Conservation (phyloP, 2,329 filamentous ascomycete genomes). For the Aspergillus awamori region DNA sequence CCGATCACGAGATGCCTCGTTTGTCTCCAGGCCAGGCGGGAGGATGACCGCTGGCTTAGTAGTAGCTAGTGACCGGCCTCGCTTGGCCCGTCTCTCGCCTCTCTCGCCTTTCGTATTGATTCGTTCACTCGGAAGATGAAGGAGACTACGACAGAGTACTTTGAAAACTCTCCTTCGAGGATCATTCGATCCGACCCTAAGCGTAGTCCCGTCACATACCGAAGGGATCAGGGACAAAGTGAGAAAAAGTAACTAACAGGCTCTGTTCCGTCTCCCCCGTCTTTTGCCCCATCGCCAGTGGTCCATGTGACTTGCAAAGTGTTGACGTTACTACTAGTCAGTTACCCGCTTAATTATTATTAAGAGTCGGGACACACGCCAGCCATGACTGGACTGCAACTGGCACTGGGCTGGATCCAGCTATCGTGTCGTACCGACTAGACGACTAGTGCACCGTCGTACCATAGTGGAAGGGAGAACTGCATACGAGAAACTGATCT, state of each 20-base stretch:
- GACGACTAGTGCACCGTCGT: too few relatives aligned
- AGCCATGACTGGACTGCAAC: background rate
- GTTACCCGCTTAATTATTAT: background rate
- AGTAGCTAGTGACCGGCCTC: background rate
- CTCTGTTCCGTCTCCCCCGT: background rate
- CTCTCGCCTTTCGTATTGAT: background rate
- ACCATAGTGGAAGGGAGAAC: too few relatives aligned
- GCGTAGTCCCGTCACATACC: background rate
- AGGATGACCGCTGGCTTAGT: background rate
- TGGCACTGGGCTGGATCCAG: background rate
- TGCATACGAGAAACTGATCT: background rate
- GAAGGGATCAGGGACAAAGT: background rate
- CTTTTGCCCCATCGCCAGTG: background rate
- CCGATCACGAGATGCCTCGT: background rate
- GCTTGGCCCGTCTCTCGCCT: background rate
- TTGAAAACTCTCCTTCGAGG: background rate
- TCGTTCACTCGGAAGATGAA: background rate
- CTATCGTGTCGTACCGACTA: background rate
- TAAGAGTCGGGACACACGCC: background rate
- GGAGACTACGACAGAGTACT: too few relatives aligned
- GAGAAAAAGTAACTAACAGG: background rate
- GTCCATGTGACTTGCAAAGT: slow-evolving; percentile 8
- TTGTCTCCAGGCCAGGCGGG: background rate
- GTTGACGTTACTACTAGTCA: slow-evolving; percentile 1
- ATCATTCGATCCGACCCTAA: background rate